phyloP scores from a whole-genome alignment of 169 alveolate genomes.

The Babesia caballi region DNA sequence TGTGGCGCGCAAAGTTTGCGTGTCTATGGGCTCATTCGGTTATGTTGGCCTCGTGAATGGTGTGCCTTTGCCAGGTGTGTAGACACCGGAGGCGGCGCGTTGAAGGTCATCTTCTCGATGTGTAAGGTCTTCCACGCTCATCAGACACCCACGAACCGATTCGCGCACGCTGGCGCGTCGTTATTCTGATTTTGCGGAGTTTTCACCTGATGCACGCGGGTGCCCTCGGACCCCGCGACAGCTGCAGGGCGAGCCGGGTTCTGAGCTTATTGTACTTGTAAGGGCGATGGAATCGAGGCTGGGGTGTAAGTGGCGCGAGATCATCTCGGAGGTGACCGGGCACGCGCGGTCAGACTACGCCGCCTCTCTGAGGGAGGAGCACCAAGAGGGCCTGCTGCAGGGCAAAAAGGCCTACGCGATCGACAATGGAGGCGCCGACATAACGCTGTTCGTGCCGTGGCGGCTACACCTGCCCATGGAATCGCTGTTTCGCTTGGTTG shows the following conservation, averaged over 20 bases:
- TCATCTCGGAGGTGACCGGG: constrained; percentile 29
- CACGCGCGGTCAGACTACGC: constrained; percentile 12
- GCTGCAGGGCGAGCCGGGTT: no score
- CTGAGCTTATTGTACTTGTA: no score
- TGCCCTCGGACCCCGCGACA: no score
- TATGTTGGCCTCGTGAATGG: background rate
- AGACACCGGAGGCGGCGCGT: background rate
- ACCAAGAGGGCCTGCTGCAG: constrained; percentile 8
- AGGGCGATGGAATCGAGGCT: constrained; percentile 13
- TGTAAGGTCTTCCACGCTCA: background rate
- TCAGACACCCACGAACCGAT: no score
- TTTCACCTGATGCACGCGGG: constrained; percentile 3
- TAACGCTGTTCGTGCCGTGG: constrained; percentile 59
- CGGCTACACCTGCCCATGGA: constrained; percentile 47
- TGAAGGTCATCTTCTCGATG: background rate
- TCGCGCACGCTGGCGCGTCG: no score
- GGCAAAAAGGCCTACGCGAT: constrained; percentile 55
- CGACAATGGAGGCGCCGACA: constrained; percentile 38
- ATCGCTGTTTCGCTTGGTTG: background rate
- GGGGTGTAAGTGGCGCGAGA: constrained; percentile 34
- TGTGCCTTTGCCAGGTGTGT: no score
- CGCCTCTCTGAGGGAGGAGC: constrained; percentile 48
- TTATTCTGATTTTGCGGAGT: no score
- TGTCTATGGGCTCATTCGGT: background rate
- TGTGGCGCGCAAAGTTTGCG: no score